phyloP scores from a whole-genome alignment of 495 filamentous ascomycete genomes.

The Pyronema omphalodes region DNA sequence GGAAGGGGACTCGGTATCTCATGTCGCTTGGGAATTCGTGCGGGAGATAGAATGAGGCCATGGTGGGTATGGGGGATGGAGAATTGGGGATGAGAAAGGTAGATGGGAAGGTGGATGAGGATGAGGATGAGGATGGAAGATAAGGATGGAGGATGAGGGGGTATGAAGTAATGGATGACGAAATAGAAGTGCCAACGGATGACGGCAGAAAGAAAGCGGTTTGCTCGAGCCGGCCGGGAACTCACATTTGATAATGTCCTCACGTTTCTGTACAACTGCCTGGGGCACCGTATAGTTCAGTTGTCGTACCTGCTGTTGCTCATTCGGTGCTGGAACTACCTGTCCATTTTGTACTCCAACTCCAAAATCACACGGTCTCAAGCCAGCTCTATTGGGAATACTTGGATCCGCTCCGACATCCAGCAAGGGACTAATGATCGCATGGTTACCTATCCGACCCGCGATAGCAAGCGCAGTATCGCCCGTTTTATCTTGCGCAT shows the following conservation, averaged over 20 bases:
- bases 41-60: too few relatives aligned
- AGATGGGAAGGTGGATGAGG: too few relatives aligned
- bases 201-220: too few relatives aligned
- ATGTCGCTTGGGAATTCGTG: not conserved
- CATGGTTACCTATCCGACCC: slow-evolving; percentile 70
- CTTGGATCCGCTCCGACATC: slow-evolving; percentile 82
- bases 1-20: slow-evolving; percentile 3
- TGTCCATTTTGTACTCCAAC: slow-evolving; percentile 42
- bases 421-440: slow-evolving; percentile 77
- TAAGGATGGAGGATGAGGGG: too few relatives aligned
- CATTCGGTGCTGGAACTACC: slow-evolving; percentile 27
- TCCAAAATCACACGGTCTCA: slow-evolving; percentile 78
- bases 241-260: slow-evolving; percentile 53
- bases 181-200: too few relatives aligned
- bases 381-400: slow-evolving; percentile 72
- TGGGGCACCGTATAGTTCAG: slow-evolving; percentile 19
- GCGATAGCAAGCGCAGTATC: slow-evolving; percentile 92
- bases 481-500: slow-evolving; percentile 73
- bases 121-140: too few relatives aligned
- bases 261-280: slow-evolving; percentile 23
- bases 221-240: slow-evolving; percentile 1
- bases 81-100: too few relatives aligned
- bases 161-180: too few relatives aligned
- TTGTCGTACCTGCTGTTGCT: slow-evolving; percentile 21
- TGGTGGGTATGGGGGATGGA: too few relatives aligned